Evolutionary conservation across 1,139 yeast species (phyloP), one percentile per base, ranked within the genome.

Genomic region (Blastobotrys buckinghamii): DNA sequence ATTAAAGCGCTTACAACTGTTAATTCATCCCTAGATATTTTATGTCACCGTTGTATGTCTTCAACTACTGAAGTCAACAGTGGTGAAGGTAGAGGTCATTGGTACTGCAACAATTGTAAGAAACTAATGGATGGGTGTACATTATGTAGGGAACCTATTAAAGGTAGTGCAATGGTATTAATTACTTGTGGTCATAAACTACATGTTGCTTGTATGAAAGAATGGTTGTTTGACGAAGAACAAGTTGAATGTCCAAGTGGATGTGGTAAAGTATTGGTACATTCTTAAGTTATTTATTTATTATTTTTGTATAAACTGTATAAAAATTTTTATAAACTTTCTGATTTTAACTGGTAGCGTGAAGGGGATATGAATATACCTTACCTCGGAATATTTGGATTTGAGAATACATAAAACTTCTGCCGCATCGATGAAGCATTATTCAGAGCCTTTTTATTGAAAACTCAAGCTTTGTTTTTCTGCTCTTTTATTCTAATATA

Each of bases 151-250:
- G 83, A 79, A 59, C 92, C 96, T 2, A 74, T 90, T 57, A 78
- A 77, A 58, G 95, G 95, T 0, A 70, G 85, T 48, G 76, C 82
- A 10, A 78, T 85, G 22, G 79, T 79, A n/a, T 70, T 82, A 20
- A 67, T 86, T 47, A 76, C 72, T 42, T 92, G 97, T 70, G 97
- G 97, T 0, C 97, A 92, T 65, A 75, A 82, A 49, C 90, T 95
- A 1, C 98, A 92, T 65, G 81, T 80, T 60, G 81, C 80, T 3
- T 92, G 98, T 68, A 72, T 89, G 60, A 73, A 75, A 52, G 76
- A 77, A 44, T 90, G 97, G 97, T 81, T 86, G 60, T 67, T 82
- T 33, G 79, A 73, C 1, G 84, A 77, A 27, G 74, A 70, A 24
- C 81, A 83, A 71, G 59, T 67, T 2, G 87, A 80, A 50, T 90